Evolutionary conservation across 1,284 basidiomycete species (phyloP).

Genomic region (Moniliella sp.): DNA sequence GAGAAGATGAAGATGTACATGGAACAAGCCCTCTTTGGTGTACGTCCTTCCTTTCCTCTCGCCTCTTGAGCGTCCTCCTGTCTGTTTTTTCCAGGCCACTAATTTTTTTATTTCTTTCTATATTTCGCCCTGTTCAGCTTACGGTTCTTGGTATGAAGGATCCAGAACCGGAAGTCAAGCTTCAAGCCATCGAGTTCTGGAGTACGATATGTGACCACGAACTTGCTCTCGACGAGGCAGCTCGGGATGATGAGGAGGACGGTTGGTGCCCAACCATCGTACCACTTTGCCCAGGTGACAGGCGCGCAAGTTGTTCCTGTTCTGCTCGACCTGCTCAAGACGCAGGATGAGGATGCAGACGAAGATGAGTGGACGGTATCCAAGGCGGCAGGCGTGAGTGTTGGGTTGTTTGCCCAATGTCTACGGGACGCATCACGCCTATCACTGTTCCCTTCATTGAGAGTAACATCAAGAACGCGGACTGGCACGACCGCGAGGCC

Average conservation of each 20-base stretch:
- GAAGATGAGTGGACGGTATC: slow-evolving; percentile 97
- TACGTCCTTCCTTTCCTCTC: too few species aligned
- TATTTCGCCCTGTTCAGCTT: too few species aligned
- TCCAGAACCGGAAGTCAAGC: slow-evolving; percentile 64
- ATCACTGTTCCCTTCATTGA: slow-evolving; percentile 95
- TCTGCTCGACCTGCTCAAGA: slow-evolving; percentile 63
- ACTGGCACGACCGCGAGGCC: slow-evolving; percentile 89
- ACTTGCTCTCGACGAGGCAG: slow-evolving; percentile 72
- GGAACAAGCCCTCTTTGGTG: slow-evolving; percentile 93
- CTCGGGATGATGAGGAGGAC: too few species aligned
- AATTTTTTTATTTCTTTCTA: too few species aligned
- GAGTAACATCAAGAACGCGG: slow-evolving; percentile 62
- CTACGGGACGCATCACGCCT: slow-evolving; percentile 74
- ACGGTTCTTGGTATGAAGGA: slow-evolving; percentile 99
- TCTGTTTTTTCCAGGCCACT: too few species aligned
- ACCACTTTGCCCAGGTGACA: slow-evolving; percentile 79
- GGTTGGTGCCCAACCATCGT: too few species aligned
- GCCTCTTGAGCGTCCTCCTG: too few species aligned
- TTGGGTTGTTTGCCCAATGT: slow-evolving; percentile 67
- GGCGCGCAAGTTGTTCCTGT: slow-evolving; percentile 84
- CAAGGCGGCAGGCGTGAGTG: slow-evolving; percentile 88
- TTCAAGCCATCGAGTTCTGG: slow-evolving; percentile 98
- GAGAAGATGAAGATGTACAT: slow-evolving; percentile 98
- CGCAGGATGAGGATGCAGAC: slow-evolving; percentile 86
- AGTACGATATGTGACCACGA: slow-evolving; percentile 96